A percentile compares a stretch with the other conserved stretches of the same genome.
Conservation (phyloP, 805 yeast species). For the Teunomyces stri region DNA sequence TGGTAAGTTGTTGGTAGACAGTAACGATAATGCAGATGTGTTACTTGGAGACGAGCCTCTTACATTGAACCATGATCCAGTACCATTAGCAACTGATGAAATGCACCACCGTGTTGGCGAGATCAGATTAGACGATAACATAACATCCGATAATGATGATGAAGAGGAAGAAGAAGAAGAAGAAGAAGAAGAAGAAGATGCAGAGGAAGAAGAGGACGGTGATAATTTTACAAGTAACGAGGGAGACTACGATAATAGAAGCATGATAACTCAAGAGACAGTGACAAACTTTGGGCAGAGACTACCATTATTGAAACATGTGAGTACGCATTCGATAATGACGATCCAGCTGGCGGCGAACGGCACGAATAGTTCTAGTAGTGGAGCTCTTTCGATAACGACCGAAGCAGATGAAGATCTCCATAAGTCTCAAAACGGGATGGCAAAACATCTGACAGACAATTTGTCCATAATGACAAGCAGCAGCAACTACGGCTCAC, state of each 20-base stretch:
- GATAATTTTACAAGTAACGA: not conserved
- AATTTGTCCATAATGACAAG: constrained; percentile 21
- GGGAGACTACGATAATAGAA: constrained; percentile 8
- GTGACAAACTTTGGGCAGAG: constrained; percentile 21
- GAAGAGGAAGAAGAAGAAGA: not conserved
- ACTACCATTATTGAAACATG: constrained; percentile 24
- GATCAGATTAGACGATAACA: no score
- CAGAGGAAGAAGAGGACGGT: constrained; percentile 3
- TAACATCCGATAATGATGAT: not conserved
- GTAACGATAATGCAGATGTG: not conserved
- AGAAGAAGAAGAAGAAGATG: not conserved
- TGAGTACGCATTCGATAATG: constrained; percentile 15
- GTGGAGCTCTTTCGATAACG: not conserved
- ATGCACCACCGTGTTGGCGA: no score
- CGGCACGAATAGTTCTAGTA: not conserved
- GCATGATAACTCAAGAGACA: constrained; percentile 14
- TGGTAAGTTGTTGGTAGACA: not conserved
- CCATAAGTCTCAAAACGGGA: constrained; percentile 1
- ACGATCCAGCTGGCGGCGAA: not conserved
- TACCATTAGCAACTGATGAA: not conserved
- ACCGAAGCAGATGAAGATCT: not conserved
- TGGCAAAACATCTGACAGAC: constrained; percentile 21
- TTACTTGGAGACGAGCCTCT: not conserved
- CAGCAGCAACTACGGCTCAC: not conserved
- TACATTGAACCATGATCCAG: not conserved